Evolutionary conservation across 257 asterid genomes (phyloP).

Genomic region (Eustoma russellianum): DNA sequence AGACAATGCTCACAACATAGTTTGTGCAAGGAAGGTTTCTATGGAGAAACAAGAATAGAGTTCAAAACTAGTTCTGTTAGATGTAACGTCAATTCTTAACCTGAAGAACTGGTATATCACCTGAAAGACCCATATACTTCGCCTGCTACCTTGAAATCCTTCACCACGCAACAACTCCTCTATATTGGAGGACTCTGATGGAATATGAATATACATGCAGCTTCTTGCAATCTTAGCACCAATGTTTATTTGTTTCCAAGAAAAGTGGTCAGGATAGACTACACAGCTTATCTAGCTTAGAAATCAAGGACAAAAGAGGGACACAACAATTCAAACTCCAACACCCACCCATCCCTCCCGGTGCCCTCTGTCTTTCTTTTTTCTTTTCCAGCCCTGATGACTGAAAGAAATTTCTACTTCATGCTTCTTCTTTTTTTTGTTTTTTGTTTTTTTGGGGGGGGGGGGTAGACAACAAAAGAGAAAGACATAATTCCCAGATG

Average conservation of each 20-base stretch:
- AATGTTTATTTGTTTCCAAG: constrained; percentile 29
- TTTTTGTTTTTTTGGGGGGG: too few species aligned
- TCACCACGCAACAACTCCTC: constrained; percentile 42
- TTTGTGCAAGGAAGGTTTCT: constrained; percentile 1
- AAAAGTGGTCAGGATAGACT: constrained; percentile 9
- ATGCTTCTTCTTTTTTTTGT: too few species aligned
- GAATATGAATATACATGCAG: constrained; percentile 54
- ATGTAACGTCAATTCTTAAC: too few species aligned
- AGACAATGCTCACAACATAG: background rate
- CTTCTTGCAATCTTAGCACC: constrained; percentile 76
- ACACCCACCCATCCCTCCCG: too few species aligned
- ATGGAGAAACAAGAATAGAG: background rate
- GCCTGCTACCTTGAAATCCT: constrained; percentile 69
- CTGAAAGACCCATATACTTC: constrained; percentile 78
- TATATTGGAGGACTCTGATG: constrained; percentile 46
- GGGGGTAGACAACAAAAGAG: too few species aligned
- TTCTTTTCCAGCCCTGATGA: too few species aligned
- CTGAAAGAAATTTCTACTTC: too few species aligned
- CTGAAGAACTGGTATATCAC: constrained; percentile 19
- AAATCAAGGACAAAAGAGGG: constrained; percentile 2
- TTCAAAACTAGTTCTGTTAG: too few species aligned
- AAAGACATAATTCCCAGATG: too few species aligned
- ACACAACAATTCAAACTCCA: background rate
- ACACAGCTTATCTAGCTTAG: constrained; percentile 6
- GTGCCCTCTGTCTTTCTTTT: too few species aligned